Evolutionary conservation across 306 rosid genomes (phyloP).

Genomic region (Fragaria vesca): DNA sequence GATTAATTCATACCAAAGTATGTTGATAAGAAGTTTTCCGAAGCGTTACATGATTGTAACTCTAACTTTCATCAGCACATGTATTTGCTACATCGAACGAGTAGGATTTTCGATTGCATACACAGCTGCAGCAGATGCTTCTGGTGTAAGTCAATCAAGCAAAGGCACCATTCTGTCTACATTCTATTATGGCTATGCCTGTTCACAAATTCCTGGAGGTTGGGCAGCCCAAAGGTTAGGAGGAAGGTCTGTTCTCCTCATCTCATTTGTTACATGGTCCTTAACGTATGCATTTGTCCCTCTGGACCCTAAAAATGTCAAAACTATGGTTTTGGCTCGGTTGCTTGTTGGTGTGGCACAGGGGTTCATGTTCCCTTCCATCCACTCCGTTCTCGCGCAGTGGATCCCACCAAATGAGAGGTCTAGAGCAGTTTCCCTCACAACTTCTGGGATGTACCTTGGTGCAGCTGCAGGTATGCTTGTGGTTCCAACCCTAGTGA

Average conservation of each 20-base stretch:
- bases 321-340: constrained; percentile 6
- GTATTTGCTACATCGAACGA: constrained; percentile 14
- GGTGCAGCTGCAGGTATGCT: constrained; percentile 23
- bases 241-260: constrained; percentile 13
- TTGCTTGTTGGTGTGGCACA: constrained; percentile 24
- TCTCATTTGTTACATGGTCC: constrained; percentile 19
- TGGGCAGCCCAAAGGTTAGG: constrained; percentile 7
- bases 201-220: constrained; percentile 22
- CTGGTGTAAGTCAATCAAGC: constrained; percentile 13
- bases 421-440: constrained; percentile 17
- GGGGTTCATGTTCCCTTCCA: constrained; percentile 19
- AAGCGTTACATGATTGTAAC: constrained; percentile 9
- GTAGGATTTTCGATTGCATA: constrained; percentile 24
- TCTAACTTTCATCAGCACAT: constrained; percentile 20
- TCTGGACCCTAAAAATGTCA: constrained; percentile 3
- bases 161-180: constrained; percentile 18
- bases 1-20: neutral
- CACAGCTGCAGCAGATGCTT: constrained; percentile 9
- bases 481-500: constrained; percentile 10
- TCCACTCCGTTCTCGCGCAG: constrained; percentile 13
- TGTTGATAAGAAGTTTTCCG: neutral
- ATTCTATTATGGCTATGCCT: constrained; percentile 22
- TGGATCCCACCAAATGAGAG: constrained; percentile 4
- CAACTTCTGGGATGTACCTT: constrained; percentile 25
- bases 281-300: constrained; percentile 19